Evolutionary conservation across 2,329 filamentous ascomycete genomes (phyloP), one percentile per base, ranked within the genome.

Genomic region (Coleophoma cylindrospora): DNA sequence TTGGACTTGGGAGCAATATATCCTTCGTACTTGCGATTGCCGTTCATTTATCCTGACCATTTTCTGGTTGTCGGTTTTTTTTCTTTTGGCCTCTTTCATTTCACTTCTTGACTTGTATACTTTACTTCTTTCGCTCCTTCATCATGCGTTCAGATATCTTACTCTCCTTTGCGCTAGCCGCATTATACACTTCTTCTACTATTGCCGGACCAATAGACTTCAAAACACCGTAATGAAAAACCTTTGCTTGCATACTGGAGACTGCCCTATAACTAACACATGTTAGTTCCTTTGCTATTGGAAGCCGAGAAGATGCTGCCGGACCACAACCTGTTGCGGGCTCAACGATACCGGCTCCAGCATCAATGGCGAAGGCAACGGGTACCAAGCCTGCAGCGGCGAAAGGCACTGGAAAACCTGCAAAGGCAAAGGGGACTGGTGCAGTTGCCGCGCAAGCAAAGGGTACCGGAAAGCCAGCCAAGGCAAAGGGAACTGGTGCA

Each of bases 61-160:
- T 27, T 27, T 27, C 27, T 27, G 3, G 2, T 27, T 27, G 6
- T 19, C 3, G 19, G 19, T 44, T 38, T 45, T 27, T 49, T 50
- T 36, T 27, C 33, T 50, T 37, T 34, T 49, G 11, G 21, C n/a
- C 32, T 32, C 22, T 43, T 53, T 48, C 45, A 38, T 36, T 52
- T 45, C 36, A 45, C 47, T 45, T 17, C 41, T 52, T 56, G 48
- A 51, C 57, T 55, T 53, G 50, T 46, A 43, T 50, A 53, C 54
- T 27, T 56, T 53, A 40, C n/a, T 41, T 38, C 54, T 41, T 45
- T 45, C 41, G 22, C 13, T 19, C 51, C 50, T 47, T 51, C 54
- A 57, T 49, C 50, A 60, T 58, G 57, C 49, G 54, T 50, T 57
- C 56, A 55, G 51, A 53, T 17, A 17, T 52, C 44, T 37, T 52